A percentile compares a stretch with the other conserved stretches of the same genome.
phyloP scores from a whole-genome alignment of 2,329 filamentous ascomycete species.

The Botrytis cinerea region DNA sequence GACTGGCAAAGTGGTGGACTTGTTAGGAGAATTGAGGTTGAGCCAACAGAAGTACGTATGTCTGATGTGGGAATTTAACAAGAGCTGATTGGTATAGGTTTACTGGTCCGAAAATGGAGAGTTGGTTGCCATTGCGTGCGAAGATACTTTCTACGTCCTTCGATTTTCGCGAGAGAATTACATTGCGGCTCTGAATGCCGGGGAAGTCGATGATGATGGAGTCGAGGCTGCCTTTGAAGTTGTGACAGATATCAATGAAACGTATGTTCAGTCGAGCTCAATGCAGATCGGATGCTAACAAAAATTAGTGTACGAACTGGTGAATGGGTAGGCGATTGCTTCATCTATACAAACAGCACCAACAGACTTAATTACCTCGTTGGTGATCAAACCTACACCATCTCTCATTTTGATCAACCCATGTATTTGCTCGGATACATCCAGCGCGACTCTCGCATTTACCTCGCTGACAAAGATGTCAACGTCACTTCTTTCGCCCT shows the following conservation, averaged over 20 bases:
- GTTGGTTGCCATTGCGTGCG: slow-evolving; percentile 87
- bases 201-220: slow-evolving; percentile 79
- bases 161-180: slow-evolving; percentile 90
- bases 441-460: slow-evolving; percentile 90
- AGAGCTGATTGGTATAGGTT: slow-evolving; percentile 53
- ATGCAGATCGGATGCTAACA: slow-evolving; percentile 32
- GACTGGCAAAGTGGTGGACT: slow-evolving; percentile 91
- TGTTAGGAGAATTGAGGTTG: slow-evolving; percentile 86
- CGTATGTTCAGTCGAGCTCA: slow-evolving; percentile 49
- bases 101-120: slow-evolving; percentile 99
- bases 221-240: slow-evolving; percentile 96
- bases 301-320: slow-evolving; percentile 76
- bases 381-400: slow-evolving; percentile 95
- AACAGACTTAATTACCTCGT: slow-evolving; percentile 98
- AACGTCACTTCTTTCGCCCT: slow-evolving; percentile 86
- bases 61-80: background rate
- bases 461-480: slow-evolving; percentile 94
- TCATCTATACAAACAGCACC: slow-evolving; percentile 96
- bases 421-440: slow-evolving; percentile 97
- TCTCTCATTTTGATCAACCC: slow-evolving; percentile 93
- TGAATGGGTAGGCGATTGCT: slow-evolving; percentile 98
- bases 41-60: slow-evolving; percentile 51
- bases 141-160: slow-evolving; percentile 93
- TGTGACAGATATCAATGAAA: slow-evolving; percentile 92
- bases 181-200: slow-evolving; percentile 76